Conservation (phyloP, 2,329 filamentous ascomycete genomes). For the Colletotrichum scovillei region DNA sequence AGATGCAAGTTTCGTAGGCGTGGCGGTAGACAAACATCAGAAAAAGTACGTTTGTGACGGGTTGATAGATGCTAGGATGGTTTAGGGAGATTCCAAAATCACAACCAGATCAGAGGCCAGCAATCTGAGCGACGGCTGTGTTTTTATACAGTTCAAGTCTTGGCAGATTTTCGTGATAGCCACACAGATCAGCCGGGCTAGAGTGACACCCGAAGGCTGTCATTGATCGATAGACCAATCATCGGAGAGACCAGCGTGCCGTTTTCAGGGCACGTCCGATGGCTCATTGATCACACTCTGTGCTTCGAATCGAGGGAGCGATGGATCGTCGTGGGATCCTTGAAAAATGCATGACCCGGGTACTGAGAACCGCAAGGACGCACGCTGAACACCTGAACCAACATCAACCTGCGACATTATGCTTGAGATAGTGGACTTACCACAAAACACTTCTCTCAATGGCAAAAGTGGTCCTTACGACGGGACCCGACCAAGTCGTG, state of each 20-base stretch:
- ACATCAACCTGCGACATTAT: neutral
- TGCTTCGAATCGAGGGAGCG: neutral
- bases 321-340: neutral
- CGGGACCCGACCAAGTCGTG: neutral
- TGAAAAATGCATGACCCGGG: neutral
- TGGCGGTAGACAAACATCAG: neutral
- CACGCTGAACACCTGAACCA: neutral
- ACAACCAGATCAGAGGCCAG: neutral
- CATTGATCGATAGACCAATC: neutral
- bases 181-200: neutral
- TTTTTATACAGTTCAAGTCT: neutral
- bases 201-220: neutral
- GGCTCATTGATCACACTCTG: neutral
- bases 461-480: neutral
- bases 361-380: neutral
- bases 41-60: neutral
- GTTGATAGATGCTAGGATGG: neutral
- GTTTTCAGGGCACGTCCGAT: neutral
- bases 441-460: neutral
- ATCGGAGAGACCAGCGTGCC: neutral
- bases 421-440: neutral
- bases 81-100: neutral
- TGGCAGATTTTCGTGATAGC: neutral
- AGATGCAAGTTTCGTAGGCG: neutral
- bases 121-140: neutral